These are phyloP conservation scores for Pseudogymnoascus pannorum DNA, from an alignment of 2,329 filamentous ascomycete species.

Conservation along the genomic window DNA sequence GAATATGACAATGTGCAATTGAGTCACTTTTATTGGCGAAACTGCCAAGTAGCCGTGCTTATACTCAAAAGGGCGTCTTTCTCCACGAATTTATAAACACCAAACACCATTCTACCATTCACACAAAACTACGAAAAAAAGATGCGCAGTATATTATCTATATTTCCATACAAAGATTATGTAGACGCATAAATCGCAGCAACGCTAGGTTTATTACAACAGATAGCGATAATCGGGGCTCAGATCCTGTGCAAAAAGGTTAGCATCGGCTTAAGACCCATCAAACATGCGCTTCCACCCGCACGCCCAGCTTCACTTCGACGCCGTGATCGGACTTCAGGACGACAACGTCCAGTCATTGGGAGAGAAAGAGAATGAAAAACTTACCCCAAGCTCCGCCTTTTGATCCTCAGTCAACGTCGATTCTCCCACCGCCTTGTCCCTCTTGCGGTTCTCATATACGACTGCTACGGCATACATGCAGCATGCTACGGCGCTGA, in stretches of 20 bases:
- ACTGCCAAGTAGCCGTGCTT: no score
- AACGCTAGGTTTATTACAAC: conserved; percentile 16
- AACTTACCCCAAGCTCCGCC: conserved; percentile 37
- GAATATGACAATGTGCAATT: neutral
- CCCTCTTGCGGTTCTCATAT: conserved; percentile 53
- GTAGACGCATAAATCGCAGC: conserved; percentile 1
- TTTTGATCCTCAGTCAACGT: conserved; percentile 55
- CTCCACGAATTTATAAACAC: neutral
- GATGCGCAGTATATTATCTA: neutral
- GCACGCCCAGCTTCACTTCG: neutral
- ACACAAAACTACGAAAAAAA: neutral
- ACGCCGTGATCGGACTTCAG: neutral
- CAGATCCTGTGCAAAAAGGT: conserved; percentile 22
- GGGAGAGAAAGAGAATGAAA: neutral
- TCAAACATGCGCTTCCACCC: neutral
- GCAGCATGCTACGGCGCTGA: conserved; percentile 56
- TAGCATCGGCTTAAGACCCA: conserved; percentile 10
- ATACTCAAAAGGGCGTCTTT: neutral
- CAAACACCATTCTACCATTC: neutral
- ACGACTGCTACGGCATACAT: conserved; percentile 53
- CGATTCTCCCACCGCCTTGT: conserved; percentile 38
- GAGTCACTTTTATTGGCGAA: neutral
- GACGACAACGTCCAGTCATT: neutral
- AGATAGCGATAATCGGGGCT: conserved; percentile 30
- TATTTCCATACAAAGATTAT: neutral